Evolutionary conservation across 2,329 filamentous ascomycete genomes (phyloP), one percentile per base, ranked within the genome.

Genomic region (Orbilia blumenaviensis): DNA sequence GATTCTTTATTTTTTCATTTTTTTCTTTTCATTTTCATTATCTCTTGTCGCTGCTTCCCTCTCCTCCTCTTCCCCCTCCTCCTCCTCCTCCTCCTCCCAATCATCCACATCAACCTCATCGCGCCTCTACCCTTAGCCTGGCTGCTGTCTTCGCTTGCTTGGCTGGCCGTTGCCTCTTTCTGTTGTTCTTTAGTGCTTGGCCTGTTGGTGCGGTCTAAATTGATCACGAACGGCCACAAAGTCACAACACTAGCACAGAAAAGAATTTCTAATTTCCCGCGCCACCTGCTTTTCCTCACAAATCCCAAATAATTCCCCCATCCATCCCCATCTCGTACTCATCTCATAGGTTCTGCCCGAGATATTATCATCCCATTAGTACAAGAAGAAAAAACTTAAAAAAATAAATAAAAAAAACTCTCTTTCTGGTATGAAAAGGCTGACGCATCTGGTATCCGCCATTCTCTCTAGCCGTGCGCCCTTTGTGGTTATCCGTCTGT

Each of bases 261-360:
- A 50, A 75, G 68, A 73, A 73, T 69, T 58, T 68, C 56, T 79
- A 79, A 73, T 78, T 77, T 74, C 69, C 69, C 69, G 63, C 61
- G 61, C 63, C 63, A 66, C 68, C 61, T 58, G 41, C 41, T 73
- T 66, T 73, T 66, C 61, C 34, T 58, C 50, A 38, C 61, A 50
- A 66, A 60, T 36, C 48, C 60, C 50, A 50, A 58, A 60, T 23
- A 44, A 25, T 29, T 36, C 50, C 63, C 42, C 38, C 50, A 32
- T 56, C 29, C 63, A 29, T 27, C 63, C 63, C 25, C 63, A 44
- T 67, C 27, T 46, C 42, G 8, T 21, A 18, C 10, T 29, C 41
- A n/a, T 63, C 29, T 48, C 27, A n/a, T n/a, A 9, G 29, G 23
- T 16, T 21, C 16, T 14, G 12, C 9, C 50, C 58, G 29, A 18